Conservation (phyloP, 805 yeast species). For the Isabelozyma heimii region DNA sequence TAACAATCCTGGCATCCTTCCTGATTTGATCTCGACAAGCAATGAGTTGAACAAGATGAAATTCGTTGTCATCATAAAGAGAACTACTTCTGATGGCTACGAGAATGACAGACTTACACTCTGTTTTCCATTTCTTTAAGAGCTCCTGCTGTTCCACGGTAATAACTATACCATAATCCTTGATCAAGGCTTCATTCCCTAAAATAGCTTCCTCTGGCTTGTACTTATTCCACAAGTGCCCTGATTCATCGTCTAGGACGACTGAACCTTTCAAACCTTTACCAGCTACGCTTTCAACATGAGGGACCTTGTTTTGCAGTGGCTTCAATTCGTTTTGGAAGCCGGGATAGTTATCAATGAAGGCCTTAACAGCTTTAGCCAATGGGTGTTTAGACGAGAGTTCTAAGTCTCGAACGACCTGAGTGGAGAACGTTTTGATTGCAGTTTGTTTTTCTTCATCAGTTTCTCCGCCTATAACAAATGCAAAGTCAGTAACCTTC, state of each 20-base stretch:
- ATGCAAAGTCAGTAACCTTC: conserved; percentile 49
- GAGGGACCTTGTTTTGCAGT: conserved; percentile 37
- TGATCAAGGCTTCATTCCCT: conserved; percentile 63
- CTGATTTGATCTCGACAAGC: conserved; percentile 62
- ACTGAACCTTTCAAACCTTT: conserved; percentile 54
- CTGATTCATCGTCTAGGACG: conserved; percentile 13
- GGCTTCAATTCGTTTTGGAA: conserved; percentile 7
- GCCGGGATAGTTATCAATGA: conserved; percentile 25
- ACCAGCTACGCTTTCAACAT: conserved; percentile 56
- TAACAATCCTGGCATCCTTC: conserved; percentile 54
- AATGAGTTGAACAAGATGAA: conserved; percentile 44
- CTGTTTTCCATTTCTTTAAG: conserved; percentile 54
- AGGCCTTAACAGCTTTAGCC: conserved; percentile 51
- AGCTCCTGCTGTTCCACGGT: conserved; percentile 22
- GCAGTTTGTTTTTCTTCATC: conserved; percentile 7
- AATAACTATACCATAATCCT: conserved; percentile 43
- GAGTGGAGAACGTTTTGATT: conserved; percentile 30
- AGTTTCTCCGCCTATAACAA: conserved; percentile 16
- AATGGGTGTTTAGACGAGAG: conserved; percentile 67
- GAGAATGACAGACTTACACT: conserved; percentile 62
- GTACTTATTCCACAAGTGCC: conserved; percentile 27
- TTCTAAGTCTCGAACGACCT: conserved; percentile 59
- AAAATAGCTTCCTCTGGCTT: conserved; percentile 38
- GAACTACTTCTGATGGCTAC: conserved; percentile 42
- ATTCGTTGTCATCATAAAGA: conserved; percentile 23